These are phyloP conservation scores for Lotmaria passim DNA, from an alignment of 208 protist species.

Conservation along the genomic window DNA sequence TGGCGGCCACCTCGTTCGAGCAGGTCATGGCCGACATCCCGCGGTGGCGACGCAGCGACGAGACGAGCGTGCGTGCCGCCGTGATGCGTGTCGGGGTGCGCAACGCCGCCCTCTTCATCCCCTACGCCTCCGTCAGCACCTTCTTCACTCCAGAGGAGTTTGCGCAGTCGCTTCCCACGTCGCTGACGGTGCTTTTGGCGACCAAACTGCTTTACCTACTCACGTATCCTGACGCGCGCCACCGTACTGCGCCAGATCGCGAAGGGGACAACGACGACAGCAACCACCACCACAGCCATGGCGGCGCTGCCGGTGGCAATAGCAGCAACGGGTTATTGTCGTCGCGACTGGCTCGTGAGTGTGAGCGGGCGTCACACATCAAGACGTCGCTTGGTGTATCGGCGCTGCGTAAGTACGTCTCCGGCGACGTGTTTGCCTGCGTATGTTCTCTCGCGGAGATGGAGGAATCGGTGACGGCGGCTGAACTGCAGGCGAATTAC, in stretches of 20 bases:
- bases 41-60: constrained; percentile 14
- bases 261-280: too few relatives aligned
- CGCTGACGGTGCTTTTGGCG: constrained; percentile 49
- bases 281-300: too few relatives aligned
- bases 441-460: constrained; percentile 69
- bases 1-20: constrained; percentile 8
- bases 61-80: constrained; percentile 32
- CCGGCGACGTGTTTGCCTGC: constrained; percentile 45
- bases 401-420: constrained; percentile 59
- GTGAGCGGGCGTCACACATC: constrained; percentile 58
- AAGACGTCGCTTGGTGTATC: constrained; percentile 59
- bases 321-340: background rate
- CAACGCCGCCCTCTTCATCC: constrained; percentile 60
- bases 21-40: constrained; percentile 14
- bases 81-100: constrained; percentile 48
- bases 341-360: constrained; percentile 5
- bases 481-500: constrained; percentile 41
- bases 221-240: background rate
- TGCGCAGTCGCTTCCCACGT: constrained; percentile 46
- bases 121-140: constrained; percentile 47
- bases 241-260: too few relatives aligned
- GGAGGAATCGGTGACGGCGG: constrained; percentile 30
- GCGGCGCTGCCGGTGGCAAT: background rate
- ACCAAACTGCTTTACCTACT: constrained; percentile 28
- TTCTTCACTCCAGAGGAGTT: constrained; percentile 70